These are phyloP conservation scores for Candolleomyces eurysporus DNA, from an alignment of 768 basidiomycete species.

Conservation along the genomic window DNA sequence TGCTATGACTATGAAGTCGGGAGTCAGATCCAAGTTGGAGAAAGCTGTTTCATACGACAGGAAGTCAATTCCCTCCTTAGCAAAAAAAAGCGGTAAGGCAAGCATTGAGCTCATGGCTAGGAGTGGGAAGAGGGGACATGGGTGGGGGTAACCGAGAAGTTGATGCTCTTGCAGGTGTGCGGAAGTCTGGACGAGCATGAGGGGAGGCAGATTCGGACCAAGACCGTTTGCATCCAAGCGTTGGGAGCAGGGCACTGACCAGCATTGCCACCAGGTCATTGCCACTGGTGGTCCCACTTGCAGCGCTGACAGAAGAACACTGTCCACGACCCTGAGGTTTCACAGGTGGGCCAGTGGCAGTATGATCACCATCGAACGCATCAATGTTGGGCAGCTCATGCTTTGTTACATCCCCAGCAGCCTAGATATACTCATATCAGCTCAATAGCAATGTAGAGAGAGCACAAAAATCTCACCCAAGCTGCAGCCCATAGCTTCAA, in stretches of 20 bases:
- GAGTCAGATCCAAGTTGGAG: not conserved
- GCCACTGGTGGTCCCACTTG: not conserved
- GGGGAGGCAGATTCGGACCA: not conserved
- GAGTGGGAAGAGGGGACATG: not conserved
- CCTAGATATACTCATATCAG: slow-evolving; percentile 1
- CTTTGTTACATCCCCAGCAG: slow-evolving; percentile 16
- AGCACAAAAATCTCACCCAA: slow-evolving; percentile 3
- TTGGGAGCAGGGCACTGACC: not conserved
- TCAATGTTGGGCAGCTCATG: slow-evolving; percentile 11
- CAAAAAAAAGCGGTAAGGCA: not conserved
- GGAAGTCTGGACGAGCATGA: not conserved
- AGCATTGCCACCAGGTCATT: not conserved
- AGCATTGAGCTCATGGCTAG: not conserved
- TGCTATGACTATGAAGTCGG: not conserved
- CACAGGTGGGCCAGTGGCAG: not conserved
- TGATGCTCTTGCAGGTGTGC: not conserved
- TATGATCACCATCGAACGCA: slow-evolving; percentile 13
- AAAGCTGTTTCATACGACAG: not conserved
- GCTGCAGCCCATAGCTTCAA: slow-evolving; percentile 14
- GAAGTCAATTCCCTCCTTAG: not conserved
- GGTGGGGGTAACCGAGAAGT: not conserved
- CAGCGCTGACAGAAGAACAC: not conserved
- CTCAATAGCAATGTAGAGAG: not conserved
- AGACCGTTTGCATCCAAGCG: not conserved
- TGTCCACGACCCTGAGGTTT: not conserved